phyloP scores from a whole-genome alignment of 2,329 filamentous ascomycete species.

The Hypoxylon sp. region DNA sequence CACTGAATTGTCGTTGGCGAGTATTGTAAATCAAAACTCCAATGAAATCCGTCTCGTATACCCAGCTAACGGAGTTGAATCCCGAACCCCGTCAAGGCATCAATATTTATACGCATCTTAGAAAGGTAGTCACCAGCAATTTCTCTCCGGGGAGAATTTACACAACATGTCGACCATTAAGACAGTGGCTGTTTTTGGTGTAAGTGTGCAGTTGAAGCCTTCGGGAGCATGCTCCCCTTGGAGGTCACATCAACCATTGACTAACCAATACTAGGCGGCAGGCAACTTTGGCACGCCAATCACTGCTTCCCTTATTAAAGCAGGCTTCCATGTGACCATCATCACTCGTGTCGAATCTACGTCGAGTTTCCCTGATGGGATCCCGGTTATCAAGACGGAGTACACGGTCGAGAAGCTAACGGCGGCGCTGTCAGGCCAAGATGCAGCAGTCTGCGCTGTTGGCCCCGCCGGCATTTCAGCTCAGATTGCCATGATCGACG shows the following conservation, averaged over 20 bases:
- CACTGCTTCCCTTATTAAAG: conserved; percentile 46
- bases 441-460: conserved; percentile 50
- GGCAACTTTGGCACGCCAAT: conserved; percentile 53
- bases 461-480: conserved; percentile 44
- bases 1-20: background rate
- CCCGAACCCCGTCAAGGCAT: conserved; percentile 9
- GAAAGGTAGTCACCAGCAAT: background rate
- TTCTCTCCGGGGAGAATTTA: background rate
- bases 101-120: conserved; percentile 1
- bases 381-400: conserved; percentile 43
- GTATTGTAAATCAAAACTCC: conserved; percentile 1
- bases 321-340: conserved; percentile 49
- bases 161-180: conserved; percentile 44
- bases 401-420: conserved; percentile 47
- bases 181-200: conserved; percentile 50
- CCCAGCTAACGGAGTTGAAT: conserved; percentile 10
- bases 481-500: conserved; percentile 50
- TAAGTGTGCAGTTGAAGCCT: conserved; percentile 36
- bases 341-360: conserved; percentile 46
- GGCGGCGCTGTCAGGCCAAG: conserved; percentile 48
- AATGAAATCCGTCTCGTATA: background rate
- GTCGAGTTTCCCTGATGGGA: conserved; percentile 43
- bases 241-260: background rate
- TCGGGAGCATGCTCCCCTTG: too few species aligned
- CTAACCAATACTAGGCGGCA: conserved; percentile 41